A percentile compares a stretch with the other conserved stretches of the same genome.
phyloP scores from a whole-genome alignment of 2,329 filamentous ascomycete species.

The Fusarium sp. region DNA sequence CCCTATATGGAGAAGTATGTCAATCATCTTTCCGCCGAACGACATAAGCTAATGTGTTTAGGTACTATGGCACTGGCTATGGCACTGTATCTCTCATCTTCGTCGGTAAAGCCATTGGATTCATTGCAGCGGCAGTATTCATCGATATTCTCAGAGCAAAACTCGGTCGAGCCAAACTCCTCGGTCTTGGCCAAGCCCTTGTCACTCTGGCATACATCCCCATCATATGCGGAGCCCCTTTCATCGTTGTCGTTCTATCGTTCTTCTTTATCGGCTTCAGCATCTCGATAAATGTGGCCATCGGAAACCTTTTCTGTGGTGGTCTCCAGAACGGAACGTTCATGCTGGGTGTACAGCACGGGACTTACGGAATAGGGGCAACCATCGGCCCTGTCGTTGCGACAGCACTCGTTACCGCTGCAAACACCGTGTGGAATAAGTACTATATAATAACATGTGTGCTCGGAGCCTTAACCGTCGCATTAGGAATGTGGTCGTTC shows the following conservation, averaged over 20 bases:
- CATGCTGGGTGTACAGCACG: conserved; percentile 71
- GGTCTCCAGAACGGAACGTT: conserved; percentile 62
- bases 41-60: conserved; percentile 34
- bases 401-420: conserved; percentile 72
- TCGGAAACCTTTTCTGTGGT: conserved; percentile 68
- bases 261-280: conserved; percentile 75
- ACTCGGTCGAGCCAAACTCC: conserved; percentile 71
- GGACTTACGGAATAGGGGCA: conserved; percentile 72
- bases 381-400: conserved; percentile 76
- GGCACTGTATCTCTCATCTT: conserved; percentile 84
- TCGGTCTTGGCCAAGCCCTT: conserved; percentile 66
- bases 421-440: conserved; percentile 69
- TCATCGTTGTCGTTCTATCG: conserved; percentile 70
- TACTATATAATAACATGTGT: conserved; percentile 76
- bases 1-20: conserved; percentile 77
- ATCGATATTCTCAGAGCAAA: conserved; percentile 70
- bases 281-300: conserved; percentile 63
- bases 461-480: conserved; percentile 65
- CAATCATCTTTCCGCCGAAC: background rate
- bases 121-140: conserved; percentile 75
- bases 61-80: conserved; percentile 78
- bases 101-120: conserved; percentile 79
- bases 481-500: conserved; percentile 73
- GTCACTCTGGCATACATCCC: conserved; percentile 71
- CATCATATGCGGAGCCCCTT: conserved; percentile 74